A percentile compares a stretch with the other conserved stretches of the same genome.
These are phyloP conservation scores for Cryptosporidium ubiquitum DNA, from an alignment of 169 alveolate species.

Conservation along the genomic window DNA sequence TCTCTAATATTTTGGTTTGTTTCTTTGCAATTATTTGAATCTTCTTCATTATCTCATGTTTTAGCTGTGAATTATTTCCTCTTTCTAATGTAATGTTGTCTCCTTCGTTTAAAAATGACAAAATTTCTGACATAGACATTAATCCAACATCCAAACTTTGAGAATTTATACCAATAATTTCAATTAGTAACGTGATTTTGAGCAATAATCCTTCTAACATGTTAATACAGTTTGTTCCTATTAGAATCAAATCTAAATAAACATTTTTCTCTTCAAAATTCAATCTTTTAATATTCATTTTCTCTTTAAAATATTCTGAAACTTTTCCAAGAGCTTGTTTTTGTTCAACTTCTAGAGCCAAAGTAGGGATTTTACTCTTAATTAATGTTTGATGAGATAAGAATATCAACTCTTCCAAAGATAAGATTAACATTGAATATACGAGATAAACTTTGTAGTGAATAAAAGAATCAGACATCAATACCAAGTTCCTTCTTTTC, in stretches of 20 bases:
- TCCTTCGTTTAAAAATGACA: too few relatives aligned
- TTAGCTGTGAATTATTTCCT: neutral
- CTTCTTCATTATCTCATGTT: neutral
- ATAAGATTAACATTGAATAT: neutral
- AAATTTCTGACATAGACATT: neutral
- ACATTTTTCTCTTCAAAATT: neutral
- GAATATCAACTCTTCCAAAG: slow-evolving; percentile 1
- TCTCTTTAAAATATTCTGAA: neutral
- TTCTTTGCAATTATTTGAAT: neutral
- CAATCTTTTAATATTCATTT: neutral
- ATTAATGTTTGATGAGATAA: neutral
- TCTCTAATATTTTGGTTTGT: neutral
- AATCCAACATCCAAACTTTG: neutral
- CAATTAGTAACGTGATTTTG: neutral
- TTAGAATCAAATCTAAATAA: neutral
- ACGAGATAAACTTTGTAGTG: neutral
- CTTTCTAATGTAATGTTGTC: too few relatives aligned
- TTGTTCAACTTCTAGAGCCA: neutral
- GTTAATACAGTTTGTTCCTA: neutral
- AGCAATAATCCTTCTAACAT: neutral
- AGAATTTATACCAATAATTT: neutral
- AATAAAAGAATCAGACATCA: neutral
- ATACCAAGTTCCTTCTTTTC: neutral
- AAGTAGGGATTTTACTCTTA: neutral
- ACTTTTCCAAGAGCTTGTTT: neutral